Base-by-base conservation (phyloP, 2,329 filamentous ascomycete genomes). In the Coleophoma crateriformis region DNA sequence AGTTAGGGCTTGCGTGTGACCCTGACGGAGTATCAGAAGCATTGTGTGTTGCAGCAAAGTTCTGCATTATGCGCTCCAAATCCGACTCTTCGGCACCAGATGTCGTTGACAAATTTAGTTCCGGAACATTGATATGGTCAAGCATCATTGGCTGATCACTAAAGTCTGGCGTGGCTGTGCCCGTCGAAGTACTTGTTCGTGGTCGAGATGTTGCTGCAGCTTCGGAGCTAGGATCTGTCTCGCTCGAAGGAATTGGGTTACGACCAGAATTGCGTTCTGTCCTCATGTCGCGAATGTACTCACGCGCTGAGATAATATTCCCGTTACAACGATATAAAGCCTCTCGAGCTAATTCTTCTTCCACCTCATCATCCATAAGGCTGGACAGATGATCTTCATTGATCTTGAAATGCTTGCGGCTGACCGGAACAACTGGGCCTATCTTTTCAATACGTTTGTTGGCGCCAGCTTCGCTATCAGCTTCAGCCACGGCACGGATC, bases 251-350 rank as follows among this genome's bases (percentile, higher is more conserved):
- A 12, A 92, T 80, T 3, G 85, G 84, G 54, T 88, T 81, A 38
- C 86, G 78, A 6, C 75, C 69, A 20, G 84, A 80, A 47, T 78
- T 75, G 47, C 78, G 67, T 40, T 81, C 75, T 49, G 76, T 72
- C 43, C 67, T 71, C 52, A 87, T 80, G 13, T 83, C 80, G 49
- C 73, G 74, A 63, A 88, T 94, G 64, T 97, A 97, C 49, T 94
- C 87, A 33, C 75, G 72, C 7, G 89, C 83, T 22, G 74, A 70
- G 2, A 71, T 65, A 4, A 68, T 60, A 47, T 78, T 78, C 49
- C 89, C 88, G 61, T 89, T 87, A 60, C 88, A 88, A 48, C 92
- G 83, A 65, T 89, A 96, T 0, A 94, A 71, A 32, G 88, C 90
- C 67, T 97, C 92, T 33, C 79, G 77, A 7, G 79, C 85, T 47